phyloP scores from a whole-genome alignment of 495 filamentous ascomycete genomes.

The Friedmanniomyces endolithicus region DNA sequence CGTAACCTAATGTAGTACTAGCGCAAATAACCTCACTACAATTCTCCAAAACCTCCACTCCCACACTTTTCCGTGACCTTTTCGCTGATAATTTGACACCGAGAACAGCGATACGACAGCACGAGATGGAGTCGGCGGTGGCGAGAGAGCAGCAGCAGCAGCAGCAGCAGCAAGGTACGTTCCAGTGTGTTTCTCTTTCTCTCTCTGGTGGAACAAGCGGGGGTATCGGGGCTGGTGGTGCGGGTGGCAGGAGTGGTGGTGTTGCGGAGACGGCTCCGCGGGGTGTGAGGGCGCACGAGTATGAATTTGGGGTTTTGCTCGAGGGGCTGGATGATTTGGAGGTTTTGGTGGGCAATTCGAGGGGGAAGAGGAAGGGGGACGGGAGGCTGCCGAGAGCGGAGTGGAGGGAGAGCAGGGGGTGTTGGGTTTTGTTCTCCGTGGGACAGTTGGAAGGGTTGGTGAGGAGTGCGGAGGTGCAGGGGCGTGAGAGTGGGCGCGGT shows the following conservation, averaged over 20 bases:
- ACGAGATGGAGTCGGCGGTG: neutral
- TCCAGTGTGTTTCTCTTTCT: neutral
- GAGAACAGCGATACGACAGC: neutral
- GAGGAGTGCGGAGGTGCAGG: neutral
- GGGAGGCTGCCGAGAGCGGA: neutral
- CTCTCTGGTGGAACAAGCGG: neutral
- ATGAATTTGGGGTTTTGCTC: neutral
- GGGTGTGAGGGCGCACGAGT: neutral
- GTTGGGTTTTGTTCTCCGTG: neutral
- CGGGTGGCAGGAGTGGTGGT: neutral
- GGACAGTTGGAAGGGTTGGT: neutral
- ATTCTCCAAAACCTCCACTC: neutral
- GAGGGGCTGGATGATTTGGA: neutral
- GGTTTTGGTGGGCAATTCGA: neutral
- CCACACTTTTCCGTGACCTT: neutral
- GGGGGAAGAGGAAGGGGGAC: neutral
- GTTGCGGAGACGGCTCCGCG: neutral
- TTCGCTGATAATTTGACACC: neutral
- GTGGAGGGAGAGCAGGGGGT: neutral
- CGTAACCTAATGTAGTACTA: no score
- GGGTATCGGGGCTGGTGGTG: neutral
- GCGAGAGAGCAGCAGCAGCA: neutral
- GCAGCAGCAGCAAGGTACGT: neutral
- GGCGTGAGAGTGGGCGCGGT: neutral
- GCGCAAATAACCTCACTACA: neutral